Base-by-base conservation (phyloP, 306 rosid species). In the Lathyrus sativus region DNA sequence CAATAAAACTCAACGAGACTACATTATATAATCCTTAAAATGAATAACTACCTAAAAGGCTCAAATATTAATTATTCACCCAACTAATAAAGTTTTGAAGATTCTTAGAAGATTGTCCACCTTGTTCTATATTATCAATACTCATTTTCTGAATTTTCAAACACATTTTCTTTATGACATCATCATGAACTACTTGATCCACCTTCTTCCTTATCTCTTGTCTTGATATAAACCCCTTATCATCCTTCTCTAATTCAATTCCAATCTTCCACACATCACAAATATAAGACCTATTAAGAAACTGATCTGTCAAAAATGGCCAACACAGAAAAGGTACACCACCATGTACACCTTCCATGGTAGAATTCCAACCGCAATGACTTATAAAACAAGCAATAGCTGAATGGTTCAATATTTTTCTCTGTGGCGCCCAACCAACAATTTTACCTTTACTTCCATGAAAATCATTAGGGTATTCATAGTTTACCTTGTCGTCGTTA, bases 351-450 rank as follows among this genome's bases (percentile, higher is more conserved):
- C 84, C 86, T 50, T 84, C 88, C 1, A 76, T 3, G 1, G 69
- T 62, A 14, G 86, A 84, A 24, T 78, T 84, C 88, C 88, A 84
- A 29, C 88, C 86, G 22, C 86, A 84, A 2, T 84, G 88, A 22
- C 80, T 76, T n/a, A 84, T n/a, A 60, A 84, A 84, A 19, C 82
- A 81, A 70, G 80, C 80, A 11, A 84, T 43, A 0, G 82, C 9
- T 39, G 74, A 60, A 37, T 78, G 78, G 38, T 59, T 71, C 74
- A 78, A 43, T 39, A 78, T 77, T 67, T 70, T 84, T 29, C 54
- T 73, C 8, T 81, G 88, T 6, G 80, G 78, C 0, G 65, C 80
- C 86, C 86, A 84, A 50, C 44, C 8, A 2, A 81, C 67, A 35
- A 78, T 69, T 19, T 72, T 59, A 26, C 81, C 85, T 64, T 51